Conservation (phyloP, 2,329 filamentous ascomycete genomes). For the Fusarium metavorans region DNA sequence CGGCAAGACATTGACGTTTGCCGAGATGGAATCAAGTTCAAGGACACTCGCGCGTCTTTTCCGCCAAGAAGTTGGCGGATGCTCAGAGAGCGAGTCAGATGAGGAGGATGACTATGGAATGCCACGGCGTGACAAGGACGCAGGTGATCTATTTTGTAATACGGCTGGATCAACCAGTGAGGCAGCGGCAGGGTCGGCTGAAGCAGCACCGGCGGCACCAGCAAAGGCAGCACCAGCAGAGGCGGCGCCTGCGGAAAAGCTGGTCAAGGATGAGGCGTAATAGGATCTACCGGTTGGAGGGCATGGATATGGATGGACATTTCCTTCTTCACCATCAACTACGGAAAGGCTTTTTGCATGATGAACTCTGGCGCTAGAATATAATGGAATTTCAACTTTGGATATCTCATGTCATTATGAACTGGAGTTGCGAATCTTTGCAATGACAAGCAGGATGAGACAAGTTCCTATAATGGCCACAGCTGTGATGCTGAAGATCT, state of each 20-base stretch:
- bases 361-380: conserved; percentile 18
- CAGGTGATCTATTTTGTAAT: conserved; percentile 75
- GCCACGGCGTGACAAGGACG: conserved; percentile 49
- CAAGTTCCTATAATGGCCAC: conserved; percentile 74
- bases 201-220: neutral
- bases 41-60: conserved; percentile 69
- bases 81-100: conserved; percentile 50
- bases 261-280: conserved; percentile 39
- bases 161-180: conserved; percentile 20
- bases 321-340: conserved; percentile 8
- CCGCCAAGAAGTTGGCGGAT: conserved; percentile 75
- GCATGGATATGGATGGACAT: conserved; percentile 4
- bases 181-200: neutral
- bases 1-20: conserved; percentile 61
- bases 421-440: conserved; percentile 48
- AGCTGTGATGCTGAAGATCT: conserved; percentile 74
- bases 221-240: neutral
- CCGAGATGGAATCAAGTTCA: conserved; percentile 58
- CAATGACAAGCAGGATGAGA: conserved; percentile 69
- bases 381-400: conserved; percentile 2
- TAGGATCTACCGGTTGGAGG: conserved; percentile 6
- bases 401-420: conserved; percentile 15
- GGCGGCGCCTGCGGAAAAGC: conserved; percentile 3
- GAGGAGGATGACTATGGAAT: conserved; percentile 33
- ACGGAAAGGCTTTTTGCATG: conserved; percentile 20